Evolutionary conservation across 192 early-diverging fungal genomes (phyloP), one percentile per base, ranked within the genome.

Genomic region (Physocladia obscura): DNA sequence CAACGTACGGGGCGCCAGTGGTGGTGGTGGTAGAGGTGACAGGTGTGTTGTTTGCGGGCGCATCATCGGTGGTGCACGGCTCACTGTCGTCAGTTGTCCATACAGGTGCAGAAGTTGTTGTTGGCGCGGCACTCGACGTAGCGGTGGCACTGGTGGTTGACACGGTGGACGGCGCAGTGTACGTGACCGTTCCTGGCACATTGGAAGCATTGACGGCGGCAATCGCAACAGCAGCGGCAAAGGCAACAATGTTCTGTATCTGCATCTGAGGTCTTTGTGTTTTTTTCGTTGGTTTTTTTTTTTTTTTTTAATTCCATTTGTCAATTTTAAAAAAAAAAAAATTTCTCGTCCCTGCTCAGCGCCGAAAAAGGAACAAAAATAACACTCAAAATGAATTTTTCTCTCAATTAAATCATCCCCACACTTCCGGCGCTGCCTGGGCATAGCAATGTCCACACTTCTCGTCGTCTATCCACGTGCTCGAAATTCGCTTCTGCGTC

Each of bases 341-440:
- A 47, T 1, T 2, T 26, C 15, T 26, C 31, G 17, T 1, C 17
- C 57, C 8, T n/a, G 17, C 15, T 11, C 11, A 13, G 37, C 26
- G n/a, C 37, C 37, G n/a, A 62, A 21, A 62, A 30, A 30, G 21
- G 22, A 11, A 48, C 13, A 8, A 47, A 27, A 62, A 47, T 17
- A 62, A 24, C 61, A 48, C 30, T 19, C 17, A 62, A 1, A 19
- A 48, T 48, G 44, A 39, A 8, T n/a, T 24, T 27, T 19, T 47
- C 19, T 62, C 44, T 1, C 54, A 26, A 15, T 55, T 55, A 13
- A 8, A 58, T 29, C 31, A 17, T 4, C 44, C 36, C 65, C 65
- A 68, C 49, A 68, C 65, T 39, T 56, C 51, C 35, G 65, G 65
- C 29, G 51, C 65, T 21, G 52, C 50, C 65, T 55, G 54, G 27